Conservation (phyloP, 257 asterid genomes). For the Solanum piurae region DNA sequence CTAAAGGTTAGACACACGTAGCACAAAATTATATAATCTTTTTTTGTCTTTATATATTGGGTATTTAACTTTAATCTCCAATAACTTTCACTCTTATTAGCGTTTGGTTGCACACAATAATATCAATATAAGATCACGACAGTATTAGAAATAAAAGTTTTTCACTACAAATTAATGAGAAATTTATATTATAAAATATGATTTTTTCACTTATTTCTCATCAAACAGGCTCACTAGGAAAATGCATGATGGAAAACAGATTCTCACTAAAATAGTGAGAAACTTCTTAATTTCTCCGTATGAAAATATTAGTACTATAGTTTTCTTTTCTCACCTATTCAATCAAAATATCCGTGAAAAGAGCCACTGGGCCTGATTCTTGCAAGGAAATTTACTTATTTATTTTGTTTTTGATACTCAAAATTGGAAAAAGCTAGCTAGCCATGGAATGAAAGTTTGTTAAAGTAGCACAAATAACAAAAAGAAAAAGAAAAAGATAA, state of each 20-base stretch:
- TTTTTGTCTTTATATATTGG: background rate
- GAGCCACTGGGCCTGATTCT: background rate
- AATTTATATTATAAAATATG: too few species aligned
- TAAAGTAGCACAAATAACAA: constrained; percentile 25
- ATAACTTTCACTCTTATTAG: background rate
- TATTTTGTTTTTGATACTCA: background rate
- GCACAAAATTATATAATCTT: background rate
- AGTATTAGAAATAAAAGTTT: too few species aligned
- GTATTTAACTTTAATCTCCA: background rate
- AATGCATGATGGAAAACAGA: too few species aligned
- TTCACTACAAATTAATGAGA: background rate
- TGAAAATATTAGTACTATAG: too few species aligned
- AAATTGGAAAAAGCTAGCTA: background rate
- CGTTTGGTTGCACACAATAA: background rate
- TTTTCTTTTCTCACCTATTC: too few species aligned
- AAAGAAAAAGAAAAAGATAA: background rate
- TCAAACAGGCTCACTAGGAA: accelerated
- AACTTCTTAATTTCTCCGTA: too few species aligned
- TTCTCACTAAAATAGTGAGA: too few species aligned
- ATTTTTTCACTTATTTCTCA: too few species aligned
- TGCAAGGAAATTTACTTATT: background rate
- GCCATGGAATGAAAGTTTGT: constrained; percentile 26
- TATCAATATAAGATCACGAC: background rate
- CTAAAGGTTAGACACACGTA: background rate
- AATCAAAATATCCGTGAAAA: too few species aligned